These are phyloP conservation scores for Parmelia sp. DNA, from an alignment of 495 filamentous ascomycete species.

Conservation along the genomic window DNA sequence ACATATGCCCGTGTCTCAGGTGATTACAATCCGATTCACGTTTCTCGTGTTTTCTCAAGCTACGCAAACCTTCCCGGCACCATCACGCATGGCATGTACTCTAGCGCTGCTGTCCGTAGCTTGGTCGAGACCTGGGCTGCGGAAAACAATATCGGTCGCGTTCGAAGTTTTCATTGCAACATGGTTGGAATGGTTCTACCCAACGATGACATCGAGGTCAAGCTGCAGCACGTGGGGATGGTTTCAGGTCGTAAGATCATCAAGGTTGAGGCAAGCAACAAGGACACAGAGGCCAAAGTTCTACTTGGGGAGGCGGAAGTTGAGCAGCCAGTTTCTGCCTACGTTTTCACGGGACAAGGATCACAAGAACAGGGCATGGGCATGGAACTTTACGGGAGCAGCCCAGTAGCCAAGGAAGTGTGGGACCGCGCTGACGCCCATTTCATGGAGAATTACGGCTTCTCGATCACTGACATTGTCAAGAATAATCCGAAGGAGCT, in stretches of 20 bases:
- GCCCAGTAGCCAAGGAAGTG: constrained; percentile 88
- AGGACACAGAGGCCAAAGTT: constrained; percentile 92
- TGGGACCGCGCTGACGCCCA: constrained; percentile 98
- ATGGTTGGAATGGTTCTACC: constrained; percentile 97
- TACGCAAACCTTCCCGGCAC: constrained; percentile 94
- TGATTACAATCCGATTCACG: constrained; percentile 98
- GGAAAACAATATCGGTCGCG: constrained; percentile 95
- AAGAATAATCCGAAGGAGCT: constrained; percentile 99
- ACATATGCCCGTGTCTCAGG: constrained; percentile 96
- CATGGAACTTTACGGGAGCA: constrained; percentile 95
- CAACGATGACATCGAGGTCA: constrained; percentile 89
- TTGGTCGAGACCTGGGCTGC: constrained; percentile 99
- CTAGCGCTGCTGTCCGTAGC: constrained; percentile 92
- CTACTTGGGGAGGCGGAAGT: constrained; percentile 93
- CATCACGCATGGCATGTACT: constrained; percentile 99
- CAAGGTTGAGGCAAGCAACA: constrained; percentile 91
- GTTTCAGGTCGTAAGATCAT: constrained; percentile 97
- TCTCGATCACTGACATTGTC: constrained; percentile 96
- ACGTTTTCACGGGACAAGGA: constrained; percentile 97
- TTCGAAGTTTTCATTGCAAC: constrained; percentile 90
- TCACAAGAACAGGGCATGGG: constrained; percentile 99
- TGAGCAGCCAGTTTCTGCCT: constrained; percentile 94
- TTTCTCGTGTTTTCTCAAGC: constrained; percentile 88
- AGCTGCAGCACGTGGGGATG: constrained; percentile 95
- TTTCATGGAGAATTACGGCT: constrained; percentile 97